Evolutionary conservation across 2,329 filamentous ascomycete species (phyloP).

Genomic region (Apiospora sp.): DNA sequence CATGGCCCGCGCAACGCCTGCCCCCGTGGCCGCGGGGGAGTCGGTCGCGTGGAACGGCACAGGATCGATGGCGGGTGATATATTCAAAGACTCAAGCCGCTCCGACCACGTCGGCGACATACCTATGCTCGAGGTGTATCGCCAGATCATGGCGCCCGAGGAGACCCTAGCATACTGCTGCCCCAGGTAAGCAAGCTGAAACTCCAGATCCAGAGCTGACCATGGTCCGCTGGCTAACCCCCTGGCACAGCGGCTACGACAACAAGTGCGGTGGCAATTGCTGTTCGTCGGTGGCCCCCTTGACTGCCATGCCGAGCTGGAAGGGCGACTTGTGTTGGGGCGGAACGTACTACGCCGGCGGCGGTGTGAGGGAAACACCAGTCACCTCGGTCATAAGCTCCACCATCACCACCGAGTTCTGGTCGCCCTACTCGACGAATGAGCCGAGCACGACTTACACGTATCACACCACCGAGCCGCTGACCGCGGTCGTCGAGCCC

Average conservation of each 20-base stretch:
- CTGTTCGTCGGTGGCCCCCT: neutral
- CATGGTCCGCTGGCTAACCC: neutral
- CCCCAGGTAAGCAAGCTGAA: neutral
- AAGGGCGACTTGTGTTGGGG: neutral
- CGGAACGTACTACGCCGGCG: neutral
- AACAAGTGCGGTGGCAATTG: neutral
- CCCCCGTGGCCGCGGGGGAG: neutral
- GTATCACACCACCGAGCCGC: neutral
- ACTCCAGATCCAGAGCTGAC: neutral
- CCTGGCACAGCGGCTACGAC: neutral
- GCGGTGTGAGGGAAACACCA: neutral
- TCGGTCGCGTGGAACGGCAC: neutral
- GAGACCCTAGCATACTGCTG: neutral
- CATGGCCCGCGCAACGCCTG: constrained; percentile 6
- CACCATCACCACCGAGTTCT: neutral
- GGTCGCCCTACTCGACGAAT: neutral
- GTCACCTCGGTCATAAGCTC: neutral
- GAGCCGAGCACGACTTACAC: neutral
- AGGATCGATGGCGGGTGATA: neutral
- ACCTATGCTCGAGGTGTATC: neutral
- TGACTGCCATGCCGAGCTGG: neutral
- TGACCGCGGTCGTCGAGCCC: neutral
- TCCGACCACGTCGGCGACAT: too few relatives aligned
- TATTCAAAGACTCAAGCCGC: too few relatives aligned
- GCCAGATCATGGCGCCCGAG: neutral